phyloP scores from a whole-genome alignment of 2,329 filamentous ascomycete species.

The Saccharata proteae region DNA sequence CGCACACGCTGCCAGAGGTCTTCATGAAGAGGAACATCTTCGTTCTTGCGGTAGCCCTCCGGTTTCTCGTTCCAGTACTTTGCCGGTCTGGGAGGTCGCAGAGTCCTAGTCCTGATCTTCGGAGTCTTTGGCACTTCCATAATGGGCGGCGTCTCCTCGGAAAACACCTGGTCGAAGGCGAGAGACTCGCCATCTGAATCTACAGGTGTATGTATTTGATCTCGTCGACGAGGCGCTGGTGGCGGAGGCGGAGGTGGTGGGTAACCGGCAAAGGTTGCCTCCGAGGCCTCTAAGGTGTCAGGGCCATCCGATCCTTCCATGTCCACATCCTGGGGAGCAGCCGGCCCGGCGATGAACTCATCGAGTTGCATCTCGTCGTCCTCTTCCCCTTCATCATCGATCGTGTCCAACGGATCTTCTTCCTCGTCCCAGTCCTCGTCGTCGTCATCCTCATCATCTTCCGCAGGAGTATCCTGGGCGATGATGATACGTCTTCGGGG shows the following conservation, averaged over 20 bases:
- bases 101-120: conserved; percentile 32
- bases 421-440: conserved; percentile 37
- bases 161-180: conserved; percentile 8
- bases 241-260: conserved; percentile 46
- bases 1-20: conserved; percentile 82
- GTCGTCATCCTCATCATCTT: conserved; percentile 33
- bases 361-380: conserved; percentile 38
- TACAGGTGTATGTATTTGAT: conserved; percentile 54
- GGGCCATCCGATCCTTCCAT: conserved; percentile 40
- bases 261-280: conserved; percentile 68
- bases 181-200: conserved; percentile 63
- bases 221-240: conserved; percentile 34
- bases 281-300: conserved; percentile 60
- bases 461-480: conserved; percentile 20
- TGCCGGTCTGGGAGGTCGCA: conserved; percentile 51
- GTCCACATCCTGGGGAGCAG: conserved; percentile 37
- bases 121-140: conserved; percentile 76
- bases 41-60: conserved; percentile 50
- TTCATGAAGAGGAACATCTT: conserved; percentile 60
- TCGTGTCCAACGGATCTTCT: conserved; percentile 30
- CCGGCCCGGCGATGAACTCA: conserved; percentile 30
- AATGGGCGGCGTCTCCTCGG: conserved; percentile 37
- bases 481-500: conserved; percentile 9
- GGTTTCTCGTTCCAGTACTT: conserved; percentile 82
- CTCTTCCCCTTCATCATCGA: conserved; percentile 37